Evolutionary conservation across 139 green algal species (phyloP).

Genomic region (Eudorina sp.): DNA sequence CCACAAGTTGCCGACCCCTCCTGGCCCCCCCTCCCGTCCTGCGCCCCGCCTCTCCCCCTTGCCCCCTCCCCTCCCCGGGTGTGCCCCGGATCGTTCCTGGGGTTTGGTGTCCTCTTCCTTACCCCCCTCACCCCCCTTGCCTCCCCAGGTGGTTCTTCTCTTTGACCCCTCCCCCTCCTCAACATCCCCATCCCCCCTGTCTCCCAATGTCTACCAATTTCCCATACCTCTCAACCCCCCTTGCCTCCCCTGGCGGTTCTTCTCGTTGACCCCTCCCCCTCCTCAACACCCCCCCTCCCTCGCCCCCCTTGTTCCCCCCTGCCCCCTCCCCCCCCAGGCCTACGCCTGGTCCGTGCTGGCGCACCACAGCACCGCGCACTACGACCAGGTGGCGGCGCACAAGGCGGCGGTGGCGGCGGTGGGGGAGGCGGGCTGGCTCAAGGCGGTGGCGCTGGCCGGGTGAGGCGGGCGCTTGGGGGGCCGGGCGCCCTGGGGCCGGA

Average conservation of each 20-base stretch:
- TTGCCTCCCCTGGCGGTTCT: background rate
- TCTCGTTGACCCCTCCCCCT: background rate
- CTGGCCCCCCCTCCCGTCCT: no score
- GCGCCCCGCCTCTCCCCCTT: no score
- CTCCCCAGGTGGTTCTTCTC: no score
- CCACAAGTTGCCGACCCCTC: no score
- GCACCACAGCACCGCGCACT: constrained; percentile 44
- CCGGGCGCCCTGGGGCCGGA: background rate
- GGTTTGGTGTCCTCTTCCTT: no score
- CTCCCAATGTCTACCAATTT: no score
- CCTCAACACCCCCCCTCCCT: background rate
- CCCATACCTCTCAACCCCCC: no score
- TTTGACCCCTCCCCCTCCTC: no score
- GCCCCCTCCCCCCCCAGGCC: constrained; percentile 8
- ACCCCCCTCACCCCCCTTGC: no score
- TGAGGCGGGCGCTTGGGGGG: constrained; percentile 1
- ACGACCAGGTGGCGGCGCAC: constrained; percentile 57
- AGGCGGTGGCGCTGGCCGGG: constrained; percentile 53
- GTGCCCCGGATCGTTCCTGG: no score
- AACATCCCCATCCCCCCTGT: no score
- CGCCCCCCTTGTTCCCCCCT: background rate
- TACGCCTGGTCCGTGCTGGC: constrained; percentile 57
- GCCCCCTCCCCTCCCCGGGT: no score
- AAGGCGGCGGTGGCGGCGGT: constrained; percentile 32
- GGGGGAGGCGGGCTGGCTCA: constrained; percentile 53